These are phyloP conservation scores for Aspergillus nomiae DNA, from an alignment of 2,329 filamentous ascomycete species.

Conservation along the genomic window DNA sequence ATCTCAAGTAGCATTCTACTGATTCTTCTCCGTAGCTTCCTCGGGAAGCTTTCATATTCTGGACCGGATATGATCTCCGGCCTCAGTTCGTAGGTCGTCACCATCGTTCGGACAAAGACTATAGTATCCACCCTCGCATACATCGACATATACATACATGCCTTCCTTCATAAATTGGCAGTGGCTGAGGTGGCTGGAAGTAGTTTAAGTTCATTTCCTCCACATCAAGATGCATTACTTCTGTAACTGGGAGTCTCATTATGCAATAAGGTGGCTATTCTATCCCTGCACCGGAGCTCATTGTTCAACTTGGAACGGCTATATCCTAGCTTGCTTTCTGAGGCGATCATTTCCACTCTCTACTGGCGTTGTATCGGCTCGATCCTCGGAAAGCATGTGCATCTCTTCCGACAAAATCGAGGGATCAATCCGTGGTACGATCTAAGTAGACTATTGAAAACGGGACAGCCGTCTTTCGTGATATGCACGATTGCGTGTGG, in stretches of 20 bases:
- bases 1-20: not conserved
- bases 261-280: slow-evolving; percentile 3
- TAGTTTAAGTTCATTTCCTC: slow-evolving; percentile 8
- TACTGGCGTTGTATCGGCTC: slow-evolving; percentile 5
- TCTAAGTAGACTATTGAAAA: not conserved
- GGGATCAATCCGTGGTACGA: not conserved
- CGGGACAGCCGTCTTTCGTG: not conserved
- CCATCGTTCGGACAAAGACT: not conserved
- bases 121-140: not conserved
- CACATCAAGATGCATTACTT: not conserved
- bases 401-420: not conserved
- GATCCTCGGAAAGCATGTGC: slow-evolving; percentile 8
- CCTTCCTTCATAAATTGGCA: slow-evolving; percentile 5
- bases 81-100: not conserved
- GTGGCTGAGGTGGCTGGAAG: slow-evolving; percentile 20
- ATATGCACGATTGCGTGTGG: not conserved
- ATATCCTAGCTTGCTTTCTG: slow-evolving; percentile 3
- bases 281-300: slow-evolving; percentile 6
- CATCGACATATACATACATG: not conserved
- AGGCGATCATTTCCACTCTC: slow-evolving; percentile 3
- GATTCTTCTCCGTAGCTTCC: not conserved
- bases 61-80: not conserved
- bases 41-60: not conserved
- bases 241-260: not conserved
- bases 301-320: not conserved